Conservation (phyloP, 345 rosid genomes). For the Eucalyptus erythrocorys region DNA sequence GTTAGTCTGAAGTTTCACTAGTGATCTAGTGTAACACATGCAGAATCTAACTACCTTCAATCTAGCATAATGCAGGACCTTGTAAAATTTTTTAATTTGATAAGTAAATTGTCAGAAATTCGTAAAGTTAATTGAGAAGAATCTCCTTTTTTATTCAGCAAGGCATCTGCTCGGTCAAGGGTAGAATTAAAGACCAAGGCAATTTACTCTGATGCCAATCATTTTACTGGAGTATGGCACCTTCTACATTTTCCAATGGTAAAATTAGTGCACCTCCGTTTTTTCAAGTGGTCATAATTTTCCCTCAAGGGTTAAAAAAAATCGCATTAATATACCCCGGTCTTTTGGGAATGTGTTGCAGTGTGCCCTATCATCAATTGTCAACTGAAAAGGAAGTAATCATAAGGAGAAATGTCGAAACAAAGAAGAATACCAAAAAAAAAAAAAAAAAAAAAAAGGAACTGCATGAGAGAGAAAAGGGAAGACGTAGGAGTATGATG, state of each 20-base stretch:
- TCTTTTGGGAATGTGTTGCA: background rate
- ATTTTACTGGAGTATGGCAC: background rate
- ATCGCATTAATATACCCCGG: background rate
- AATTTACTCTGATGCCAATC: background rate
- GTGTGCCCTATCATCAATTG: background rate
- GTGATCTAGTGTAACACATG: background rate
- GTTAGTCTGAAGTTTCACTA: background rate
- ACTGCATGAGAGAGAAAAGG: background rate
- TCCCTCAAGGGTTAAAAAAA: background rate
- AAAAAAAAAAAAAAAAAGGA: background rate
- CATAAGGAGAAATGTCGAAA: background rate
- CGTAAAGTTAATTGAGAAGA: background rate
- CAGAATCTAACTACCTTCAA: background rate
- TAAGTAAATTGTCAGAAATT: background rate
- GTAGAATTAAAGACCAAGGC: background rate
- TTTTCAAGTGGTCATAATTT: background rate
- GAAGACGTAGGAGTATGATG: background rate
- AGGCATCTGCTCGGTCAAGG: background rate
- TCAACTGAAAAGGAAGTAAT: fast-evolving
- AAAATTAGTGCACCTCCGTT: background rate
- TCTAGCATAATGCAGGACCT: background rate
- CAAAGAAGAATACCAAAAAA: background rate
- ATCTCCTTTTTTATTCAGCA: background rate
- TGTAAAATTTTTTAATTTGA: background rate
- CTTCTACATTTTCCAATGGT: background rate